Conservation (phyloP, 1,284 basidiomycete genomes). For the Fistulina hepatica region DNA sequence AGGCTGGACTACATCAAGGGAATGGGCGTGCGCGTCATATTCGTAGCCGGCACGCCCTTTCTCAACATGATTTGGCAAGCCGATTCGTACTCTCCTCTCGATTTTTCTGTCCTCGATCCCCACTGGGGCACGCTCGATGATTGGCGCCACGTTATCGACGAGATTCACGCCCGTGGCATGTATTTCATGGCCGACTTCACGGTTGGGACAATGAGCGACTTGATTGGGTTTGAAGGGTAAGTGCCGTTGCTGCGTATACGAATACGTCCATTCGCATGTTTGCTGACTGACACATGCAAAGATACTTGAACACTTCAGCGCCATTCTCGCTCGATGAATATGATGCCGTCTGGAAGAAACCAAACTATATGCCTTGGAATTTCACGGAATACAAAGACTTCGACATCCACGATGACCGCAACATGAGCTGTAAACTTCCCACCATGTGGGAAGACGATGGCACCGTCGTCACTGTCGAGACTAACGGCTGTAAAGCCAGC, state of each 20-base stretch:
- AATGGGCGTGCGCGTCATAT: slow-evolving; percentile 77
- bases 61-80: slow-evolving; percentile 93
- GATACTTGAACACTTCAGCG: slow-evolving; percentile 68
- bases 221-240: slow-evolving; percentile 75
- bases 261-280: slow-evolving; percentile 6
- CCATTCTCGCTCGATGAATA: slow-evolving; percentile 74
- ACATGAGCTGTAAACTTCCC: slow-evolving; percentile 65
- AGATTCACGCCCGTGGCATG: slow-evolving; percentile 73
- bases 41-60: slow-evolving; percentile 85
- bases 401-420: slow-evolving; percentile 55
- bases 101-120: slow-evolving; percentile 81
- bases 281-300: slow-evolving; percentile 22
- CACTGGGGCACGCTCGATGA: slow-evolving; percentile 79
- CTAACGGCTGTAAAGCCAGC: slow-evolving; percentile 63
- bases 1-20: slow-evolving; percentile 80
- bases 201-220: slow-evolving; percentile 82
- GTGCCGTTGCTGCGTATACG: slow-evolving; percentile 16
- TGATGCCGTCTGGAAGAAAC: slow-evolving; percentile 64
- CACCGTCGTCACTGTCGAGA: slow-evolving; percentile 42
- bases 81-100: slow-evolving; percentile 88
- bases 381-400: slow-evolving; percentile 80
- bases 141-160: slow-evolving; percentile 67
- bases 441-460: slow-evolving; percentile 73
- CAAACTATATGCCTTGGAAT: slow-evolving; percentile 72
- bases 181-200: slow-evolving; percentile 90